Evolutionary conservation across 192 early-diverging fungal genomes (phyloP).

Genomic region (Thoreauomyces humboldtii): DNA sequence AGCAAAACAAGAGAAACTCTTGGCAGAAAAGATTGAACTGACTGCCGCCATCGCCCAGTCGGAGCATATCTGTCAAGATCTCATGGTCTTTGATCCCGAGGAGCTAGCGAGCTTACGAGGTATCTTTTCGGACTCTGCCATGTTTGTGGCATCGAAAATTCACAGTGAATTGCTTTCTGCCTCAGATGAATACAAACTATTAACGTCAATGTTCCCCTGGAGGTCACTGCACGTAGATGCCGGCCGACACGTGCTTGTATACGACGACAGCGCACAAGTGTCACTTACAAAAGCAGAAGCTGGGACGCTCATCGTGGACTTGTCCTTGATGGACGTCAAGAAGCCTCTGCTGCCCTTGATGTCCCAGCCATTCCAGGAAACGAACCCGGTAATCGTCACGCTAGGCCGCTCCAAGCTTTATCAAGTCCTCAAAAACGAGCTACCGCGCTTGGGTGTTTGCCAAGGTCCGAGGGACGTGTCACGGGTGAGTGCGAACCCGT

Average conservation of each 20-base stretch:
- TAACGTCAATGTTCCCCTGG: conserved; percentile 21
- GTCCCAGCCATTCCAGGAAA: not conserved
- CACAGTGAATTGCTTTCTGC: not conserved
- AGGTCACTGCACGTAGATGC: not conserved
- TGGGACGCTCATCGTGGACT: not conserved
- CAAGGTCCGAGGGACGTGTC: not conserved
- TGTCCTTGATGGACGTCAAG: not conserved
- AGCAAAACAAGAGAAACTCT: not conserved
- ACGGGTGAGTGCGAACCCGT: too few relatives aligned
- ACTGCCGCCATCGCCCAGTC: not conserved
- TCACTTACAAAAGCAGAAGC: conserved; percentile 6
- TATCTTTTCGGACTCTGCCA: not conserved
- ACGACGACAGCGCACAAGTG: conserved; percentile 18
- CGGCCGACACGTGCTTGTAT: not conserved
- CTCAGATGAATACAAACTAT: conserved; percentile 21
- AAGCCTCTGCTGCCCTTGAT: not conserved
- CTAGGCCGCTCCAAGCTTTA: not conserved
- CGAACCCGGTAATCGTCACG: not conserved
- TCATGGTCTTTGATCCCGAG: conserved; percentile 27
- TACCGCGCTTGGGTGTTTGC: not conserved
- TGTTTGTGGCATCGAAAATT: conserved; percentile 1
- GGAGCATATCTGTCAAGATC: conserved; percentile 23
- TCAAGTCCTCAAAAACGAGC: not conserved
- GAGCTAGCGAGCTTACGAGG: conserved; percentile 21
- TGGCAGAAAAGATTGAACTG: conserved; percentile 4